Percentiles rank a stretch among this genome's conserved stretches.
Evolutionary conservation across 495 filamentous ascomycete species (phyloP).

Genomic region (Penicillium dipodomyicola): DNA sequence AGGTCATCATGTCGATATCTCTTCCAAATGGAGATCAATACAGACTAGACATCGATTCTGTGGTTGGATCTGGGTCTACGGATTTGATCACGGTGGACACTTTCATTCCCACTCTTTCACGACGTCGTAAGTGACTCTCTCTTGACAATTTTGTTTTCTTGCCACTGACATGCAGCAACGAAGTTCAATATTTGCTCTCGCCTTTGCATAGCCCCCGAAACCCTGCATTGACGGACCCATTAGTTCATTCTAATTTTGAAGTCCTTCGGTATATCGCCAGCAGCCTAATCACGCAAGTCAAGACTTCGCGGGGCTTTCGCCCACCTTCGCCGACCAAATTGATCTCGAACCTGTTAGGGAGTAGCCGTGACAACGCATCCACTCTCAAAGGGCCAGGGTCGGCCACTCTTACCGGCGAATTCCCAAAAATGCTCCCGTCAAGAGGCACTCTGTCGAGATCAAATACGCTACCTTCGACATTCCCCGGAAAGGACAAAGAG

Average conservation of each 20-base stretch:
- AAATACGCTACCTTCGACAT: conserved; percentile 40
- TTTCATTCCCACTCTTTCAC: conserved; percentile 66
- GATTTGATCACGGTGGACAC: conserved; percentile 68
- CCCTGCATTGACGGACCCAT: conserved; percentile 56
- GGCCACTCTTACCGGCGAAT: conserved; percentile 37
- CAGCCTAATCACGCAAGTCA: conserved; percentile 54
- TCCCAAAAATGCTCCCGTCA: conserved; percentile 40
- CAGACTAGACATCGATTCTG: conserved; percentile 56
- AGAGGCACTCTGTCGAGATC: conserved; percentile 37
- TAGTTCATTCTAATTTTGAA: conserved; percentile 56
- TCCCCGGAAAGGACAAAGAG: conserved; percentile 33
- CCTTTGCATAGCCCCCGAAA: conserved; percentile 70
- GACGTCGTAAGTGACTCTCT: conserved; percentile 53
- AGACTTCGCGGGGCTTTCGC: conserved; percentile 57
- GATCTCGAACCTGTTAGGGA: conserved; percentile 75
- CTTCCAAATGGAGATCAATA: conserved; percentile 45
- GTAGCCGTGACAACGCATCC: conserved; percentile 42
- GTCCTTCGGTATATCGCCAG: conserved; percentile 71
- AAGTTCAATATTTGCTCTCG: conserved; percentile 55
- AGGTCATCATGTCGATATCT: conserved; percentile 40
- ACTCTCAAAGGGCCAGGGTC: conserved; percentile 39
- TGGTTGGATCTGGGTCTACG: conserved; percentile 59
- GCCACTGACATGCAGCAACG: conserved; percentile 2
- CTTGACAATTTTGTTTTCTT: conserved; percentile 29
- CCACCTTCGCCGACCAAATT: conserved; percentile 87